phyloP scores from a whole-genome alignment of 73 alveolate species.

The Tetrahymena borealis region DNA sequence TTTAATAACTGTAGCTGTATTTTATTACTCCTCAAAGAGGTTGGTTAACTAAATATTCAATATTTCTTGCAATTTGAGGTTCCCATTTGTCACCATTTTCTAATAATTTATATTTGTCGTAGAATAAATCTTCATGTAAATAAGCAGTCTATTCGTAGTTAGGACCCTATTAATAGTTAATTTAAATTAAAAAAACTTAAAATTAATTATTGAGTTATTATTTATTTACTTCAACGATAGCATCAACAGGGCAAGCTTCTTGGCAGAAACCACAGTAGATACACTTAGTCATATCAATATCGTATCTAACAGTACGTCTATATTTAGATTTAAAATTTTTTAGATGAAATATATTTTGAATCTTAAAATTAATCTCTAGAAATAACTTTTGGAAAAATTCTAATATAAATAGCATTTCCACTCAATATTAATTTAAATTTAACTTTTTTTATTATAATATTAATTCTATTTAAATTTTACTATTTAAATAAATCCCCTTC shows the following conservation, averaged over 20 bases:
- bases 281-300: slow-evolving; percentile 86
- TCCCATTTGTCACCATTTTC: slow-evolving; percentile 90
- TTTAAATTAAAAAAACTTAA: neutral
- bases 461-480: neutral
- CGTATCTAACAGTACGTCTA: slow-evolving; percentile 80
- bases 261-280: slow-evolving; percentile 84
- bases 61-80: slow-evolving; percentile 80
- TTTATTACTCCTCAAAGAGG: neutral
- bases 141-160: slow-evolving; percentile 70
- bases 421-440: neutral
- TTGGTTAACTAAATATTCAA: slow-evolving; percentile 52
- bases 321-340: neutral
- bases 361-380: too few species aligned
- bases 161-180: slow-evolving; percentile 30
- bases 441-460: neutral
- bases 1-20: neutral
- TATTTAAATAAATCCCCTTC: too few species aligned
- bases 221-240: slow-evolving; percentile 68
- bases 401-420: too few species aligned
- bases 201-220: neutral
- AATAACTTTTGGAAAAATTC: too few species aligned
- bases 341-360: neutral
- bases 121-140: slow-evolving; percentile 67
- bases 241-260: slow-evolving; percentile 94
- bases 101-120: slow-evolving; percentile 70